A percentile compares a stretch with the other conserved stretches of the same genome.
These are phyloP conservation scores for Capsella bursapastoris DNA, from an alignment of 345 rosid species.

Conservation along the genomic window DNA sequence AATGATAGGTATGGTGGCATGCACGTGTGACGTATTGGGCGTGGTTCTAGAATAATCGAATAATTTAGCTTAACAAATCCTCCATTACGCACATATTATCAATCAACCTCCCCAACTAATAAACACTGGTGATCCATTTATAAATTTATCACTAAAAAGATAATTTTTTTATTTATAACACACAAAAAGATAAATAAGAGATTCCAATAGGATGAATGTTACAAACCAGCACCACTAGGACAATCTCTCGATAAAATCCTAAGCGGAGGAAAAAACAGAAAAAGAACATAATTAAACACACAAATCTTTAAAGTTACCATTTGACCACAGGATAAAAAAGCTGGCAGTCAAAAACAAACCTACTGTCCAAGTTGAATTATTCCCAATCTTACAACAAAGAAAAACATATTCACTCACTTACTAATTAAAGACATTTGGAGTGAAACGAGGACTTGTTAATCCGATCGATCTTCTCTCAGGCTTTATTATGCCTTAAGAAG, in stretches of 20 bases:
- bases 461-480: neutral
- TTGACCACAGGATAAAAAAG: conserved; percentile 35
- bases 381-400: conserved; percentile 9
- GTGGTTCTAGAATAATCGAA: conserved; percentile 32
- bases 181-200: conserved; percentile 6
- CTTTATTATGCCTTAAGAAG: neutral
- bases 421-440: conserved; percentile 9
- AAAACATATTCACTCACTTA: conserved; percentile 16
- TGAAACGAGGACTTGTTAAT: conserved; percentile 2
- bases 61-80: conserved; percentile 42
- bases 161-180: conserved; percentile 28
- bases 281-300: neutral
- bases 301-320: conserved; percentile 28
- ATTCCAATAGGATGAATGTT: neutral
- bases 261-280: conserved; percentile 18
- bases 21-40: conserved; percentile 37
- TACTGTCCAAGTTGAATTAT: conserved; percentile 17
- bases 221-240: conserved; percentile 28
- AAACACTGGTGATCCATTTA: neutral
- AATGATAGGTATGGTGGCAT: conserved; percentile 30
- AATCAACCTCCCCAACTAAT: conserved; percentile 38
- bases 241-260: conserved; percentile 38
- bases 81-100: conserved; percentile 31
- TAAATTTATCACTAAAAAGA: neutral
- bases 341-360: conserved; percentile 37